Base-by-base conservation (phyloP, 1,284 basidiomycete genomes). In the Apiotrichum gracile region DNA sequence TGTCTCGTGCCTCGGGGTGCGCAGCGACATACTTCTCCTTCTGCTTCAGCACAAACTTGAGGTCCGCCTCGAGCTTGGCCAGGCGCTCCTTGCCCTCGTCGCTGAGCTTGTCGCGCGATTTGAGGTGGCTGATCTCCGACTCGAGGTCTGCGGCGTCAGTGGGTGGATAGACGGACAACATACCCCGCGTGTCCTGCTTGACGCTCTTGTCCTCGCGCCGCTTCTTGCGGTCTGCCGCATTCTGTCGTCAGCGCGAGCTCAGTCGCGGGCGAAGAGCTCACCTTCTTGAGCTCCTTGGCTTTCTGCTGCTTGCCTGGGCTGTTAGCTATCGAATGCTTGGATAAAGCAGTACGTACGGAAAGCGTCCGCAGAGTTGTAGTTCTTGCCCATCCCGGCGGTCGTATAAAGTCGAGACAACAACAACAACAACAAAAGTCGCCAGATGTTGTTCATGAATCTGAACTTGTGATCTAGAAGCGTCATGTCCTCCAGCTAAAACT, bases 211-310 rank as follows among this genome's bases (percentile, higher is more conserved):
- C 85, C 66, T 92, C 89, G 62, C 88, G 82, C 21, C 82, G 76
- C 75, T 91, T 88, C 47, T 82, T 76, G 54, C 91, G 80, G 51
- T 81, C 83, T 69, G 85, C 77, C 78, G 91, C 92, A 78, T 93
- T 92, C 90, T 92, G 50, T 49, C 12, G 21, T 42, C 21, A 43
- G 27, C 37, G 21, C 22, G 35, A 42, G 17, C 2, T 7, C 6
- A 14, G 3, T 2, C 12, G 9, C 12, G 16, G 17, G 44, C 42
- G 17, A n/a, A n/a, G 26, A 10, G 25, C 78, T 61, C 73, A 86
- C 89, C 84, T 91, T 92, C 78, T 91, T 91, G 33, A 92, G 77
- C 71, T 94, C 89, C 71, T 88, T 91, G 74, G 88, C 90, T 57
- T 87, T 80, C 67, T 86, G 84, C 8, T 86, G 83, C 77, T 94